Base-by-base conservation (phyloP, 2,329 filamentous ascomycete genomes). In the Hirsutella thompsonii region DNA sequence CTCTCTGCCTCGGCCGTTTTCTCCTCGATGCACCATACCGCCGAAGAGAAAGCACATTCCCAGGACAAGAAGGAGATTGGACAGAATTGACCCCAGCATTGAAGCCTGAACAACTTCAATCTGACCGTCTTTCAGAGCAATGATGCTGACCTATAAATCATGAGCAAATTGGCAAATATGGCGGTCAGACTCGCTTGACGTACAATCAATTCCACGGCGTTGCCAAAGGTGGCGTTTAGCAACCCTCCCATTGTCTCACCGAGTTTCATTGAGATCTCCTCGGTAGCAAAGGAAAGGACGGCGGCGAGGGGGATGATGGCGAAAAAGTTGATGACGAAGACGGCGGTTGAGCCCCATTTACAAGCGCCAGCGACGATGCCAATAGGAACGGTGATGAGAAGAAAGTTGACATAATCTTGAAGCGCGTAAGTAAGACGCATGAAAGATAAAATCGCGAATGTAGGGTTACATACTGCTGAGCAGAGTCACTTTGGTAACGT, bases 61-160 rank as follows among this genome's bases (percentile, higher is more conserved):
- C 56, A 88, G 73, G 37, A 88, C 90, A 19, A 96, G 76, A 8
- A 96, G 73, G 48, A 95, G 81, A 62, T 96, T 96, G 49, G 90
- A 95, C 32, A 96, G 70, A 52, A 96, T 94, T 55, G 85, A 93
- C 37, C 92, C 90, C 28, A 96, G 79, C 89, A 96, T 96, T 48
- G 87, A 94, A 18, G 90, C 83, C 65, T 96, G 92, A n/a, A 96
- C 90, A 49, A 96, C 89, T 53, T 90, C 81, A 56, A 95, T 93
- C 64, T 96, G 83, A 47, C 79, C 78, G 52, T 92, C 79, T 49
- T 70, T 77, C 36, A 98, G 73, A 16, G 92, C 92, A 48, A 96
- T 83, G 51, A 96, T 90, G 59, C 86, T 94, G 57, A 94, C 85
- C 84, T 90, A 55, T 16, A 18, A n/a, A 11, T 1, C 6, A 36